These are phyloP conservation scores for Polygonum aviculare DNA, from an alignment of 148 eudicot genomes.

Conservation along the genomic window DNA sequence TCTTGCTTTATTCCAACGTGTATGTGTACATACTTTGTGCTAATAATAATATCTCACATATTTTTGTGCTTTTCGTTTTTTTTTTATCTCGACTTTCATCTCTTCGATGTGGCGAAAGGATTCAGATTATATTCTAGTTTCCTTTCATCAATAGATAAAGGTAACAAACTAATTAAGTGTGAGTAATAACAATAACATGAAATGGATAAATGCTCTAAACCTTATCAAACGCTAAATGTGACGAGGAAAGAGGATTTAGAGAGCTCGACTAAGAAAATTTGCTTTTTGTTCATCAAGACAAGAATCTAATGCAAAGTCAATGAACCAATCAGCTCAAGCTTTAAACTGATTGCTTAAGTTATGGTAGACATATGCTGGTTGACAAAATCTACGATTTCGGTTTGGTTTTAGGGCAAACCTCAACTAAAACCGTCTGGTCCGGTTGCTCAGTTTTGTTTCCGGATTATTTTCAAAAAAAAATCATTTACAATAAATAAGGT, in stretches of 20 bases:
- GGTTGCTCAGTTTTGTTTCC: no score
- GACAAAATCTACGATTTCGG: no score
- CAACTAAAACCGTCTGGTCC: no score
- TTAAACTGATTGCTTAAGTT: not conserved
- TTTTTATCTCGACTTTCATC: not conserved
- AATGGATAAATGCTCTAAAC: not conserved
- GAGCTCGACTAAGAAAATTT: not conserved
- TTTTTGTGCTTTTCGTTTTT: not conserved
- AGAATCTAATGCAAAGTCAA: not conserved
- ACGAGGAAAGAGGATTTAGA: slow-evolving; percentile 1
- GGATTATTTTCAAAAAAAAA: no score
- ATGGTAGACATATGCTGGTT: not conserved
- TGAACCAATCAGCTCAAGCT: not conserved
- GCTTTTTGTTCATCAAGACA: not conserved
- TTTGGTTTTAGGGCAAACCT: no score
- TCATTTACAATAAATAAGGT: no score
- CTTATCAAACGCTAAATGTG: slow-evolving; percentile 10
- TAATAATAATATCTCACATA: not conserved
- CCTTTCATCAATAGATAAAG: not conserved
- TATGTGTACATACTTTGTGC: not conserved
- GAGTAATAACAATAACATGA: not conserved
- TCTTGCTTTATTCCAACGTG: not conserved
- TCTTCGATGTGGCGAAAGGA: not conserved
- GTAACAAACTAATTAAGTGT: not conserved
- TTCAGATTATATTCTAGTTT: not conserved